A percentile compares a stretch with the other conserved stretches of the same genome.
These are phyloP conservation scores for Pseudogymnoascus sp. DNA, from an alignment of 2,329 filamentous ascomycete species.

Conservation along the genomic window DNA sequence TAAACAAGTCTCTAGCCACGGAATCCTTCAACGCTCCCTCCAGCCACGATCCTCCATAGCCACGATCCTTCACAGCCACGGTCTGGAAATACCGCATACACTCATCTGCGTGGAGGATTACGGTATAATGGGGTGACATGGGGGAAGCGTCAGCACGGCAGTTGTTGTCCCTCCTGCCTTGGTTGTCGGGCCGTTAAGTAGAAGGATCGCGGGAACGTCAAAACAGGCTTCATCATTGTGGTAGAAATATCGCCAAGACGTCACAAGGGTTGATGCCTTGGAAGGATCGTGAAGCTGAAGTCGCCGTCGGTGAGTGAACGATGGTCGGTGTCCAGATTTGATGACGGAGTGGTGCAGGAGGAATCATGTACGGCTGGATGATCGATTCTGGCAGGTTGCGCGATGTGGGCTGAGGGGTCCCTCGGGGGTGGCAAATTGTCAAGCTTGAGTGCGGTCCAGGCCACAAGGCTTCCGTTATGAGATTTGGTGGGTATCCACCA, in stretches of 20 bases:
- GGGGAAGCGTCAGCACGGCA: background rate
- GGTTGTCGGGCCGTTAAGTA: background rate
- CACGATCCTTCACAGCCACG: background rate
- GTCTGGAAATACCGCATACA: background rate
- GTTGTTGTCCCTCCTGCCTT: background rate
- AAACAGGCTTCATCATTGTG: background rate
- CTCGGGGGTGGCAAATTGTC: background rate
- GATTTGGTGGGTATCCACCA: background rate
- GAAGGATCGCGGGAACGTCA: background rate
- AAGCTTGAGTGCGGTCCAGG: background rate
- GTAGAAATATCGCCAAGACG: background rate
- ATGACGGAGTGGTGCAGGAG: background rate
- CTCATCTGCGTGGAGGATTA: background rate
- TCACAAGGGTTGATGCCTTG: background rate
- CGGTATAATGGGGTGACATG: background rate
- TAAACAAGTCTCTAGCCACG: background rate
- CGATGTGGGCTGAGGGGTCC: background rate
- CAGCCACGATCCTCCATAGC: background rate
- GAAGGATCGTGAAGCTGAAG: background rate
- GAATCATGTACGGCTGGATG: background rate
- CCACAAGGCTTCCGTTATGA: background rate
- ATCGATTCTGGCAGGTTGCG: background rate
- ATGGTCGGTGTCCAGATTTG: background rate
- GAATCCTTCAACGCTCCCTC: background rate
- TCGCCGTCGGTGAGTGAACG: background rate